Conservation (phyloP, 2,329 filamentous ascomycete species). For the Tolypocladium paradoxum region DNA sequence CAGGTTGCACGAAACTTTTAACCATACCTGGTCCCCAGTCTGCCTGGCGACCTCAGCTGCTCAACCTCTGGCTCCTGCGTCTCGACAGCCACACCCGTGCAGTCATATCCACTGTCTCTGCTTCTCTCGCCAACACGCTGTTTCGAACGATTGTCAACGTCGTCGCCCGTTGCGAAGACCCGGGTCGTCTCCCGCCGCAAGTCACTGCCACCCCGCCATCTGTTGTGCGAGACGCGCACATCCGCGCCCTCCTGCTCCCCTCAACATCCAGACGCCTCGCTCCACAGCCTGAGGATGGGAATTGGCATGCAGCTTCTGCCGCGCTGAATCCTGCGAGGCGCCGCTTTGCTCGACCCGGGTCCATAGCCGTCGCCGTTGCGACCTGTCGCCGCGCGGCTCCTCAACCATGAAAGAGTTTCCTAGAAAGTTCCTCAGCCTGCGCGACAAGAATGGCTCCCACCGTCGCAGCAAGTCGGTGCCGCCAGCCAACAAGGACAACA, state of each 20-base stretch:
- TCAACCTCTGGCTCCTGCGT: not conserved
- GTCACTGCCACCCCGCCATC: not conserved
- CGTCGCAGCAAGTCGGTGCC: constrained; percentile 46
- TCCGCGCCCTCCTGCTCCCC: not conserved
- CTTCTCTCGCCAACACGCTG: not conserved
- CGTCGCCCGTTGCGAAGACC: not conserved
- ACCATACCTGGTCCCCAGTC: not conserved
- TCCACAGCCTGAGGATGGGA: constrained; percentile 17
- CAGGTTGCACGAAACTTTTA: not conserved
- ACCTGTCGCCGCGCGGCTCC: not conserved
- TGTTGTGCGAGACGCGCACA: not conserved
- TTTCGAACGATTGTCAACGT: not conserved
- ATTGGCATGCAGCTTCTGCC: constrained; percentile 16
- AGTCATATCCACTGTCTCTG: not conserved
- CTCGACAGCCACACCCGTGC: not conserved
- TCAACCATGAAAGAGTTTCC: constrained; percentile 42
- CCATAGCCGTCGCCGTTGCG: not conserved
- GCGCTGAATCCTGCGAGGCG: constrained; percentile 20
- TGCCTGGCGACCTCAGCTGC: not conserved
- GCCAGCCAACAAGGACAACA: constrained; percentile 29
- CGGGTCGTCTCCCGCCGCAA: not conserved
- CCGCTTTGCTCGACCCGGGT: constrained; percentile 5
- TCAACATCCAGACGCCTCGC: not conserved
- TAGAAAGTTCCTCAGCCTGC: constrained; percentile 59
- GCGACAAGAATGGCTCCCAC: constrained; percentile 50